Base-by-base conservation (phyloP, 1,284 basidiomycete species). In the Irpex sp. region DNA sequence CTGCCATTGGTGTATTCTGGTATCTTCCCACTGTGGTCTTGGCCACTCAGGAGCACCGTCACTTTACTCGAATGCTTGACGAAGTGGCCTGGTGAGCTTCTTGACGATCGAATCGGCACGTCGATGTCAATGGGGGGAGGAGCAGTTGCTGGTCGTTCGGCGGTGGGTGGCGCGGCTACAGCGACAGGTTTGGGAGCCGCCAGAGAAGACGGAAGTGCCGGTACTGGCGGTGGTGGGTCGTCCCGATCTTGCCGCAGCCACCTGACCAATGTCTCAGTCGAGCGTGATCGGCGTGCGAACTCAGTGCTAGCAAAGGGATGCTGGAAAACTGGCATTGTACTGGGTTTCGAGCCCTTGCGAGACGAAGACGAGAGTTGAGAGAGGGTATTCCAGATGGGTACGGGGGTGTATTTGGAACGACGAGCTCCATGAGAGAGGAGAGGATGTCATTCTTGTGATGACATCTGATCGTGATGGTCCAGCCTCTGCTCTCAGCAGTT, bases 31-130 rank as follows among this genome's bases (percentile, higher is more conserved):
- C 69, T 69, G 6, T 70, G 67, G 5, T 71, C 67, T 57, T 73
- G 72, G 2, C 71, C 73, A 55, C 70, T 70, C 21, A 73, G 64
- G 31, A 73, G 49, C 40, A 74, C 49, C 17, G 71, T 72, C 17
- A 72, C 63, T 59, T 65, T 65, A 62, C 69, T 70, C 47, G 71
- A 69, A 52, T 72, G 71, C 64, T 71, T 72, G 54, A 73, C 72
- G 40, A 66, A 69, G 31, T 73, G 71, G 5, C 67, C 65, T 7
- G 65, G 63, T 11, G 67, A 66, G 26, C 61, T 49, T 36, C 59
- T 51, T 21, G 57, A 63, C 4, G 61, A 51, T 11, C 31, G 19
- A 4, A 54, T 21, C 19, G 60, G 61, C 21, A 48, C 48, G 31
- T 55, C 55, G 31, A 49, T 36, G 44, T 62, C 21, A 31, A 59